phyloP scores from a whole-genome alignment of 495 filamentous ascomycete species.

The Glarea lozoyensis region DNA sequence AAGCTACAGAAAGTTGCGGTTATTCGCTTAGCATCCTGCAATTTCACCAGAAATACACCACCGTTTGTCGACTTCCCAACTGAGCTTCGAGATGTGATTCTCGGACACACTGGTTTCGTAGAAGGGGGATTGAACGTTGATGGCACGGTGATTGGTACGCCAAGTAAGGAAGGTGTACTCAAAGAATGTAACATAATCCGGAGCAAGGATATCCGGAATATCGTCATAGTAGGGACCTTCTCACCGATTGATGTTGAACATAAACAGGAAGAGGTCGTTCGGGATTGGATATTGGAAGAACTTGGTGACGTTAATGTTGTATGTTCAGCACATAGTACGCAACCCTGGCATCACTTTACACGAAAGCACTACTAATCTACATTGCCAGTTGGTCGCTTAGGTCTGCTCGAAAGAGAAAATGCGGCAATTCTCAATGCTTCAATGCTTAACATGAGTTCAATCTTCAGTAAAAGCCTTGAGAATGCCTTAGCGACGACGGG shows the following conservation, averaged over 20 bases:
- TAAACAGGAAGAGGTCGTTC: conserved; percentile 38
- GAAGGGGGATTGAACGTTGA: conserved; percentile 38
- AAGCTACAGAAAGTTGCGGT: conserved; percentile 46
- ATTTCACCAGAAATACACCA: conserved; percentile 45
- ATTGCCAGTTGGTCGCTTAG: no score
- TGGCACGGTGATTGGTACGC: conserved; percentile 35
- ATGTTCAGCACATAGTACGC: conserved; percentile 37
- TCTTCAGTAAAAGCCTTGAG: no score
- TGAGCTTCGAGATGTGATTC: conserved; percentile 35
- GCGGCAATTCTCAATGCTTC: conserved; percentile 43
- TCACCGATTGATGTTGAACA: conserved; percentile 44
- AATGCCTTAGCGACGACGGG: conserved; percentile 35
- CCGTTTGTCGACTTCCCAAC: conserved; percentile 41
- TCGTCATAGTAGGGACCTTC: conserved; percentile 52
- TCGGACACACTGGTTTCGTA: conserved; percentile 34
- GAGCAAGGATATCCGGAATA: conserved; percentile 31
- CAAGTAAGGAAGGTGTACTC: conserved; percentile 36
- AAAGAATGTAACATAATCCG: conserved; percentile 32
- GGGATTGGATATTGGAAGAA: conserved; percentile 31
- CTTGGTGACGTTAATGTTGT: conserved; percentile 39
- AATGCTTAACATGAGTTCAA: conserved; percentile 31
- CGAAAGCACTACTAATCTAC: no score
- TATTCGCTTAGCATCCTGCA: conserved; percentile 41
- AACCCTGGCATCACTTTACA: no score
- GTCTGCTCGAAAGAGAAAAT: conserved; percentile 41